Evolutionary conservation across 2,329 filamentous ascomycete species (phyloP), one percentile per base, ranked within the genome.

Genomic region (Calycina herbarum): DNA sequence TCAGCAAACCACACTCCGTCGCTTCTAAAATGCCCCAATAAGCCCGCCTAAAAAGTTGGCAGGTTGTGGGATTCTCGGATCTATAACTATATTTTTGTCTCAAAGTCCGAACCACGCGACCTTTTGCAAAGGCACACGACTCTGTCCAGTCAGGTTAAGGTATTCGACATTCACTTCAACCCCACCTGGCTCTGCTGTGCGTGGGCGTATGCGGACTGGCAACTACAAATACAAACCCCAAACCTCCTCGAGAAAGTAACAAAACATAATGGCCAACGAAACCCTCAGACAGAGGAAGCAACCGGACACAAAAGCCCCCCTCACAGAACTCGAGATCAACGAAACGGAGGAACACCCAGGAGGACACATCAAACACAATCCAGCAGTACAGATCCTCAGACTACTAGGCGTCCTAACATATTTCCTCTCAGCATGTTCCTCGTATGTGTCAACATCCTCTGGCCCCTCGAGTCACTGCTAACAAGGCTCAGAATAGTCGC

Each of bases 401-500:
- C 61, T 76, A 11, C 24, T 76, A 8, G 62, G 72, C 4, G 67
- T 73, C 31, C 61, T 72, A 11, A 66, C 68, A 35, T 77, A 74
- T 60, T 76, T 75, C 62, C 66, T 71, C 38, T 66, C 68, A 11
- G 71, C 67, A 29, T 73, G 72, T 66, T 66, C 63, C 64, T 71
- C 72, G 76, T 77, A 74, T 29, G 75, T 73, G 13, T 10, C 13
- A 57, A 5, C 17, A 17, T 35, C 56, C 35, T 59, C 15, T 60
- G 13, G 1, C 13, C 48, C n/a, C 8, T 10, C 38, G 8, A 27
- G 42, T 57, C 31, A 59, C 56, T 63, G 59, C 70, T 74, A 63
- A 76, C 70, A 67, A 54, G n/a, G 38, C 64, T 27, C 69, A 90
- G 87, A 17, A 87, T 91, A 73, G 85, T 86, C 71, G 76, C 86